Base-by-base conservation (phyloP, 352 stramenopile species). In the Pythium brachiatum region DNA sequence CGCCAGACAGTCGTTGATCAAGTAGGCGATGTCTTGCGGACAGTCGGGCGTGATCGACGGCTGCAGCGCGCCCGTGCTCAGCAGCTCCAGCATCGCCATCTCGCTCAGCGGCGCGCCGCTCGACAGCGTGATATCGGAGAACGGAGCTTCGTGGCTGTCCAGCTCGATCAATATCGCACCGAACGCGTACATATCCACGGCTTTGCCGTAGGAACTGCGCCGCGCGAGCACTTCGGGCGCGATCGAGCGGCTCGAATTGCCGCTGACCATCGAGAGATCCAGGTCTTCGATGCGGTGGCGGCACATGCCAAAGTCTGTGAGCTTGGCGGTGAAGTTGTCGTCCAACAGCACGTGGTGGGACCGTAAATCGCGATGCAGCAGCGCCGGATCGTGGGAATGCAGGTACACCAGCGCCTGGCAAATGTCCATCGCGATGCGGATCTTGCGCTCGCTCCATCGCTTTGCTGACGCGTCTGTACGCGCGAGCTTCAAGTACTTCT, bases 111-210 rank as follows among this genome's bases (percentile, higher is more conserved):
- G 72, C 32, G 76, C 43, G 21, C 83, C 79, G 39, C 76, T 88
- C 12, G 79, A 87, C 0, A 83, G 51, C 20, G 73, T 78, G 7
- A 90, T 64, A 31, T 90, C 79, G 4, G 70, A 82, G 57, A 89
- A 92, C 4, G 83, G 83, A 12, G 83, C 61, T 53, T 89, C 76
- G 53, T 90, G 81, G 31, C 63, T 89, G 56, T 90, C 83, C 4
- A 92, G 62, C 68, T 92, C 83, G 7, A 71, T 78, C 7, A 92
- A 38, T 46, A 92, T 83, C 11, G 89, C 70, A 15, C 83, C 83
- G 29, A 93, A 89, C 44, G 83, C 76, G 62, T 91, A 93, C 52
- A 93, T 74, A 51, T 93, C 83, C 7, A 78, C 70, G 0, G 78
- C 73, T 16, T 74, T 65, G 1, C 69, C 79, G 50, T 78, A 76